Evolutionary conservation across 1,284 basidiomycete species (phyloP).

Genomic region (Mycosarcoma mackinlayi): DNA sequence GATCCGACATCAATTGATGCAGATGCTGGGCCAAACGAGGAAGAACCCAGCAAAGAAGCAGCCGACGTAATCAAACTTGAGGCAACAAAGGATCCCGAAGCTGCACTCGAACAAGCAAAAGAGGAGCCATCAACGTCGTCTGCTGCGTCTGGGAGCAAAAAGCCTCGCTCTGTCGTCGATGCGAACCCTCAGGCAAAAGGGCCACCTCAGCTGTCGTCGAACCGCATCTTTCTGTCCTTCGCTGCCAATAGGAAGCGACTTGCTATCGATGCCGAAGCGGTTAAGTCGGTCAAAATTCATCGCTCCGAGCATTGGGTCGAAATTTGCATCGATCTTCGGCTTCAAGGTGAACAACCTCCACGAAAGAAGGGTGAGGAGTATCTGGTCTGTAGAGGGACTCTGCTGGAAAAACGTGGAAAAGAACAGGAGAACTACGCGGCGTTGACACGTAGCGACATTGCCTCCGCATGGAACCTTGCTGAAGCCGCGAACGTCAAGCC

Average conservation of each 20-base stretch:
- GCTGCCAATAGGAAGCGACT: conserved; percentile 86
- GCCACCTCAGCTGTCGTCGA: conserved; percentile 68
- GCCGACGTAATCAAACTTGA: neutral
- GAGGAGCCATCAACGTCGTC: neutral
- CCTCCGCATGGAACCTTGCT: conserved; percentile 27
- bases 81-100: neutral
- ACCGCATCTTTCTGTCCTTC: conserved; percentile 87
- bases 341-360: neutral
- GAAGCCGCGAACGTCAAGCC: neutral
- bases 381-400: conserved; percentile 74
- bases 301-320: conserved; percentile 87
- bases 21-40: neutral
- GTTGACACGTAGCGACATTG: conserved; percentile 37
- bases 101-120: neutral
- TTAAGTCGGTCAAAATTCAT: conserved; percentile 82
- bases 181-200: conserved; percentile 21
- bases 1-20: neutral
- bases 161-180: neutral
- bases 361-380: conserved; percentile 72
- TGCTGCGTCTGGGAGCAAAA: conserved; percentile 2
- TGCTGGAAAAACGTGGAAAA: conserved; percentile 66
- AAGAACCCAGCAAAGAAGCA: neutral
- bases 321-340: conserved; percentile 72
- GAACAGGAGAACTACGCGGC: conserved; percentile 43
- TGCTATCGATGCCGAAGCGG: conserved; percentile 86